phyloP scores from a whole-genome alignment of 2,329 filamentous ascomycete species.

The Camillea tinctor region DNA sequence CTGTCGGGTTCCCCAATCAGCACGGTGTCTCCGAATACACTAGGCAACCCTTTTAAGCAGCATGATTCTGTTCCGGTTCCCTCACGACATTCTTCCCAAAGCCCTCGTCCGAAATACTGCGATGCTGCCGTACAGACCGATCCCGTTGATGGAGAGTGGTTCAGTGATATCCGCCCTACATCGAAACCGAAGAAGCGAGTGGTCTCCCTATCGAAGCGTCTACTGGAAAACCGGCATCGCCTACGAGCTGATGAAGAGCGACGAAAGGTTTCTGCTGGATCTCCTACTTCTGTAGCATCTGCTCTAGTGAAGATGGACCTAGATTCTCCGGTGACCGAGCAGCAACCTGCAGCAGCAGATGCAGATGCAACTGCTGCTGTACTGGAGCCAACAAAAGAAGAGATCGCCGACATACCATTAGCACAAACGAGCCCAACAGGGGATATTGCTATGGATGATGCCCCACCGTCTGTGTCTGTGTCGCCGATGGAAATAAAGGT shows the following conservation, averaged over 20 bases:
- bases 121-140: conserved; percentile 56
- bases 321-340: conserved; percentile 36
- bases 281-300: conserved; percentile 29
- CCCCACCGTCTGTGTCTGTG: conserved; percentile 26
- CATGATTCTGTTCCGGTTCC: conserved; percentile 28
- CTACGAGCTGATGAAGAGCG: conserved; percentile 41
- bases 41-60: conserved; percentile 26
- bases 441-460: conserved; percentile 35
- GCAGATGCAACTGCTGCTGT: too few species aligned
- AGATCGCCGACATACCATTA: background rate
- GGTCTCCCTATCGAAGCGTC: conserved; percentile 52
- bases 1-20: conserved; percentile 52
- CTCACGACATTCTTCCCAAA: conserved; percentile 40
- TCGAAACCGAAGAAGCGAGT: conserved; percentile 46
- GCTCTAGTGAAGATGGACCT: conserved; percentile 40
- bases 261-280: conserved; percentile 28
- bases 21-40: conserved; percentile 38
- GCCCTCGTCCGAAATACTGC: conserved; percentile 44
- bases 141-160: conserved; percentile 53
- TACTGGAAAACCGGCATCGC: conserved; percentile 49
- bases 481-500: conserved; percentile 26
- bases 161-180: conserved; percentile 38
- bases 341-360: conserved; percentile 16
- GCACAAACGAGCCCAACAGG: conserved; percentile 5
- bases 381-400: conserved; percentile 15